Percentiles rank a stretch among this genome's conserved stretches.
Evolutionary conservation across 2,329 filamentous ascomycete species (phyloP).

Genomic region (Elsinoe necatrix): DNA sequence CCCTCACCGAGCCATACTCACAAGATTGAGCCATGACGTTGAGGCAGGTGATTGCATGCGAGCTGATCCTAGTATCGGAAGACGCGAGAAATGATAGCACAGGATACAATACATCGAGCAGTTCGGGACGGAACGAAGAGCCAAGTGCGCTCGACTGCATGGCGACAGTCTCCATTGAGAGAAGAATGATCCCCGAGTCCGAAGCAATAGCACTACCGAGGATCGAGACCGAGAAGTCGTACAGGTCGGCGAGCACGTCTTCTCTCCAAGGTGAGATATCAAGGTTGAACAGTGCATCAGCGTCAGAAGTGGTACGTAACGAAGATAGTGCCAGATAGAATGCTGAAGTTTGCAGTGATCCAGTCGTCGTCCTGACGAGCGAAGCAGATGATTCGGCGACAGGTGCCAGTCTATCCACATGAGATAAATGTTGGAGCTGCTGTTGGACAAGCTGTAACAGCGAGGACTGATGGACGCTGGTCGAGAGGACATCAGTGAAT

Average conservation of each 20-base stretch:
- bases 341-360: constrained; percentile 55
- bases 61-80: constrained; percentile 55
- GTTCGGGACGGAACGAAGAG: constrained; percentile 65
- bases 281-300: constrained; percentile 42
- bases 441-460: neutral
- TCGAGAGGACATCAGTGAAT: constrained; percentile 36
- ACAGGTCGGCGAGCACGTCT: constrained; percentile 52
- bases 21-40: constrained; percentile 72
- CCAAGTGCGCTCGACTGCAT: constrained; percentile 62
- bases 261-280: constrained; percentile 14
- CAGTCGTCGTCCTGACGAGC: constrained; percentile 39
- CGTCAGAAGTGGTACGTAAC: constrained; percentile 49
- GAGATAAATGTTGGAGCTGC: neutral
- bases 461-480: neutral
- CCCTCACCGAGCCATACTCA: constrained; percentile 63
- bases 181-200: constrained; percentile 67
- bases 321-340: constrained; percentile 76
- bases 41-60: constrained; percentile 73
- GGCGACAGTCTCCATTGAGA: constrained; percentile 73
- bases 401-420: neutral
- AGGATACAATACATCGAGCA: constrained; percentile 87
- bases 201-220: constrained; percentile 40
- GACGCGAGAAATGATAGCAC: constrained; percentile 83
- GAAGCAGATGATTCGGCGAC: neutral
- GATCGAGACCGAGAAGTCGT: constrained; percentile 57